Percentiles rank a stretch among this genome's conserved stretches.
Evolutionary conservation across 805 yeast genomes (phyloP).

Genomic region (Yamadazyma laniorum): DNA sequence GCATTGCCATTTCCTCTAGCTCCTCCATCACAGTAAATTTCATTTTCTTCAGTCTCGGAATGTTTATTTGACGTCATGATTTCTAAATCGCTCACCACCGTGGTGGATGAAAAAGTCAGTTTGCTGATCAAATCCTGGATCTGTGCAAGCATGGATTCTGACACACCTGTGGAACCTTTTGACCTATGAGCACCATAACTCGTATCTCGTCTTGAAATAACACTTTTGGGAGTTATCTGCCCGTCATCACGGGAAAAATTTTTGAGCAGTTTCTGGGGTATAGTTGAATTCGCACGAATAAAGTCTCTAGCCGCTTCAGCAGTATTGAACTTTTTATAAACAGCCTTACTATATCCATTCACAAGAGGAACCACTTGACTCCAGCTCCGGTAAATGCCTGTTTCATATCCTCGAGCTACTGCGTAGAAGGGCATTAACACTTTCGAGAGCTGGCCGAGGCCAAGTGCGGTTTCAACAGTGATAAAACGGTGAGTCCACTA

Average conservation of each 20-base stretch:
- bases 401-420: constrained; percentile 33
- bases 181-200: too few species aligned
- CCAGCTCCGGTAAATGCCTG: constrained; percentile 67
- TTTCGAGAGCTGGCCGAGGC: too few species aligned
- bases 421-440: constrained; percentile 39
- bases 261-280: neutral
- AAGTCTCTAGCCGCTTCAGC: constrained; percentile 5
- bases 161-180: too few species aligned
- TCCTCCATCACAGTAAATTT: constrained; percentile 79
- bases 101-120: too few species aligned
- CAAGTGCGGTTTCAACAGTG: too few species aligned
- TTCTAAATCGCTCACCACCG: too few species aligned
- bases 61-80: too few species aligned
- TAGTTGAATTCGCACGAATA: neutral
- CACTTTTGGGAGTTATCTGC: neutral
- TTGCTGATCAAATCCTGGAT: neutral
- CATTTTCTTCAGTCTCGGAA: neutral
- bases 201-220: neutral
- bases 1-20: constrained; percentile 55
- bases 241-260: neutral
- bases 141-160: too few species aligned
- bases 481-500: too few species aligned
- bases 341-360: constrained; percentile 54
- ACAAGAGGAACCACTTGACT: constrained; percentile 51
- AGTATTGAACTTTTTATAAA: constrained; percentile 53